Evolutionary conservation across 1,139 yeast genomes (phyloP).

Genomic region (Kodamaea alishanica): DNA sequence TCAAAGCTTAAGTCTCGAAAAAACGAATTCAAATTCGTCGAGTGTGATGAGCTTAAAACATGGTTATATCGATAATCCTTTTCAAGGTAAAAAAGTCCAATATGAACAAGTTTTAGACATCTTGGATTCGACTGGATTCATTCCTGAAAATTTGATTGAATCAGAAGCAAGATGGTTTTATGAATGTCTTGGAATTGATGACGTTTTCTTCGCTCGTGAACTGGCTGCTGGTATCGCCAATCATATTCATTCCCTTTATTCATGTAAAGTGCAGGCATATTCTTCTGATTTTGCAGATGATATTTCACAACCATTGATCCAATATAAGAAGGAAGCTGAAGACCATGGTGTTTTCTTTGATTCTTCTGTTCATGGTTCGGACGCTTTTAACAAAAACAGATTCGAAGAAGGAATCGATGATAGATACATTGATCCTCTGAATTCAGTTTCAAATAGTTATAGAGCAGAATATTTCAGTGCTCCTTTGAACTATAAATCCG

Average conservation of each 20-base stretch:
- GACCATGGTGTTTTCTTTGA: conserved; percentile 94
- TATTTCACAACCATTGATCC: conserved; percentile 50
- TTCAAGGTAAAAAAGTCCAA: conserved; percentile 79
- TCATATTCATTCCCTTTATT: conserved; percentile 81
- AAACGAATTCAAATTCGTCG: conserved; percentile 29
- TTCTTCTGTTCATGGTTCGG: conserved; percentile 47
- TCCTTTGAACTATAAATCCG: conserved; percentile 48
- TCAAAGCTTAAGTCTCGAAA: conserved; percentile 24
- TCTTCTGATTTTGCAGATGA: conserved; percentile 26
- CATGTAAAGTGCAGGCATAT: conserved; percentile 89
- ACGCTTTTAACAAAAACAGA: conserved; percentile 30
- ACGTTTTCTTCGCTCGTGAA: conserved; percentile 85
- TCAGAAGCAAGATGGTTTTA: conserved; percentile 89
- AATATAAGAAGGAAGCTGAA: conserved; percentile 69
- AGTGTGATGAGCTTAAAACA: conserved; percentile 35
- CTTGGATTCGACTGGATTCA: conserved; percentile 79
- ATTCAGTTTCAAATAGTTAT: conserved; percentile 43
- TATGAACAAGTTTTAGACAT: conserved; percentile 78
- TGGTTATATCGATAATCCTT: conserved; percentile 74
- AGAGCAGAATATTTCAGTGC: conserved; percentile 86
- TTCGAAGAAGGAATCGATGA: conserved; percentile 76
- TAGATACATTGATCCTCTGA: conserved; percentile 62
- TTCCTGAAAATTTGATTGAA: conserved; percentile 84
- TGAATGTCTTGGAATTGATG: conserved; percentile 83
- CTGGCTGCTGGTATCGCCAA: conserved; percentile 75